Conservation (phyloP, 805 yeast species). For the Starmerella asiatica region DNA sequence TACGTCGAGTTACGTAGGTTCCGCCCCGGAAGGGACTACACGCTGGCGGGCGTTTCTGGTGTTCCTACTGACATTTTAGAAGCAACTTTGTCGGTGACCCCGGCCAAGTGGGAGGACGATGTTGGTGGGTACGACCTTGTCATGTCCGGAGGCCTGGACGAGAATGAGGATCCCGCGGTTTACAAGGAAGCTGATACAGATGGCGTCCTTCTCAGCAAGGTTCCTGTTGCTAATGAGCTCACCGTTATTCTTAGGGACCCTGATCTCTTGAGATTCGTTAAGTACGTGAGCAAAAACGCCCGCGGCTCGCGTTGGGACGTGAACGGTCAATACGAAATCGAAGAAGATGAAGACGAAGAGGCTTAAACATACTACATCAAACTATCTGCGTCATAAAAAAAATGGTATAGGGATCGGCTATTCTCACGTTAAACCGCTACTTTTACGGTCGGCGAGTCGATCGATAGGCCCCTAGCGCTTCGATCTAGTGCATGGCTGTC, state of each 20-base stretch:
- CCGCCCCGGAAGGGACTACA: slow-evolving; percentile 90
- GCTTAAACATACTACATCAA: too few relatives aligned
- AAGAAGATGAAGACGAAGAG: slow-evolving; percentile 34
- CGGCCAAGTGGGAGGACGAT: slow-evolving; percentile 73
- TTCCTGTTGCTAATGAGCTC: slow-evolving; percentile 73
- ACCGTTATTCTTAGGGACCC: slow-evolving; percentile 70
- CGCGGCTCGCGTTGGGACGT: slow-evolving; percentile 91
- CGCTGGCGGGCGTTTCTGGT: slow-evolving; percentile 60
- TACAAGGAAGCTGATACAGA: slow-evolving; percentile 56
- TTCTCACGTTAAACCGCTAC: too few relatives aligned
- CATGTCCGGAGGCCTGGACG: slow-evolving; percentile 40
- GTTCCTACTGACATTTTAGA: slow-evolving; percentile 42
- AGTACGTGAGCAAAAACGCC: slow-evolving; percentile 79
- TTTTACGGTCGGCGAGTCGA: too few relatives aligned
- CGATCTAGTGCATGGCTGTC: too few relatives aligned
- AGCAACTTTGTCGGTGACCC: slow-evolving; percentile 71
- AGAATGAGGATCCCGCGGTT: slow-evolving; percentile 69
- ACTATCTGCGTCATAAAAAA: too few relatives aligned
- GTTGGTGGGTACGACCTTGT: slow-evolving; percentile 89
- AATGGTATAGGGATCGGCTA: too few relatives aligned
- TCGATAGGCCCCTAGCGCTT: too few relatives aligned
- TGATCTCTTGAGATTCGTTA: slow-evolving; percentile 77
- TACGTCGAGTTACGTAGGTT: slow-evolving; percentile 69
- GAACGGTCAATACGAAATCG: slow-evolving; percentile 63
- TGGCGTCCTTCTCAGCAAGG: slow-evolving; percentile 62